Conservation (phyloP, 1,139 yeast species). For the Candida buenavistaensis region DNA sequence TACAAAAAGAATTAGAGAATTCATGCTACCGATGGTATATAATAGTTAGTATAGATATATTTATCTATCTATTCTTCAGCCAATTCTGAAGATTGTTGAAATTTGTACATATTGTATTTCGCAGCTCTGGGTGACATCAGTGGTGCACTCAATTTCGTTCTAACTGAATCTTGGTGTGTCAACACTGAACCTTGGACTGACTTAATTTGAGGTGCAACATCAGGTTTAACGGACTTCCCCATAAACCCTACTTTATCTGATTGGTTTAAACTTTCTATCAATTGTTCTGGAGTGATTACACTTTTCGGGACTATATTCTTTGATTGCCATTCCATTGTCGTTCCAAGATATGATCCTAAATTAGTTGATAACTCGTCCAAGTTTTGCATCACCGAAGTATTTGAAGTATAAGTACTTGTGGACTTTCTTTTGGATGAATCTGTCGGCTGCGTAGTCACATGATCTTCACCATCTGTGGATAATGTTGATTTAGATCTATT, state of each 20-base stretch:
- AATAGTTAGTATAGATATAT: too few species aligned
- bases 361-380: slow-evolving; percentile 34
- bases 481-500: slow-evolving; percentile 32
- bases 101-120: too few species aligned
- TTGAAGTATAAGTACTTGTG: slow-evolving; percentile 16
- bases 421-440: slow-evolving; percentile 12
- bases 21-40: slow-evolving; percentile 39
- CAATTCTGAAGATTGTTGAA: not conserved
- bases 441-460: not conserved
- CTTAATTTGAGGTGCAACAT: not conserved
- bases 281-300: slow-evolving; percentile 5
- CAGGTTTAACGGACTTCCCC: too few species aligned
- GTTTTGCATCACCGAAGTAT: slow-evolving; percentile 21
- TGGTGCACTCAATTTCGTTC: not conserved
- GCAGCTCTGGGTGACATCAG: too few species aligned
- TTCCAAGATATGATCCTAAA: slow-evolving; percentile 20
- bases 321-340: slow-evolving; percentile 1
- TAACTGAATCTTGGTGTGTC: not conserved
- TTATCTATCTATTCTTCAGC: too few species aligned
- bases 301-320: slow-evolving; percentile 7
- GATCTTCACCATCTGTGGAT: slow-evolving; percentile 12
- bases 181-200: slow-evolving; percentile 5
- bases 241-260: not conserved
- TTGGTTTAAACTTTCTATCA: slow-evolving; percentile 8
- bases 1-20: slow-evolving; percentile 34